Conservation (phyloP, 2,329 filamentous ascomycete species). For the Aureobasidium melanogenum region DNA sequence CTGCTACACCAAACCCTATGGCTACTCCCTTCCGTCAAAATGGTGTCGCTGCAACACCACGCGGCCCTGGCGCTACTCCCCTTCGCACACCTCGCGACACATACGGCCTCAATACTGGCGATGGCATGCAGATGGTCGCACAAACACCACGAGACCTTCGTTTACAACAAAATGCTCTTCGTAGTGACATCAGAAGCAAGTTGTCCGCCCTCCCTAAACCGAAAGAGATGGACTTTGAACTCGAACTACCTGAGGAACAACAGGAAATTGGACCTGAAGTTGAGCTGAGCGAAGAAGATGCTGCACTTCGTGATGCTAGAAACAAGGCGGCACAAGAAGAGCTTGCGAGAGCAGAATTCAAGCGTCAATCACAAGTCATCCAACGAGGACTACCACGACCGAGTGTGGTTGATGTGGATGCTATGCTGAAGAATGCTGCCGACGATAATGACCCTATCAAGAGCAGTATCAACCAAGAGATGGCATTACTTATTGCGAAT, state of each 20-base stretch:
- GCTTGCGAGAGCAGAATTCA: constrained; percentile 60
- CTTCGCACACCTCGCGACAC: constrained; percentile 82
- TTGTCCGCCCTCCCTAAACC: constrained; percentile 84
- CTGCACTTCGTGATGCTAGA: constrained; percentile 66
- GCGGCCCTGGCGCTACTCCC: constrained; percentile 66
- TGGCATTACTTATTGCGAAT: constrained; percentile 68
- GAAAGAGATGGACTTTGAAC: constrained; percentile 88
- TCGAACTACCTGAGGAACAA: constrained; percentile 80
- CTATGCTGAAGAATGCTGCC: constrained; percentile 56
- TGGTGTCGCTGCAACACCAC: constrained; percentile 51
- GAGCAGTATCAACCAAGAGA: constrained; percentile 64
- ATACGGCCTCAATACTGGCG: constrained; percentile 70
- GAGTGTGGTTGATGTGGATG: constrained; percentile 58
- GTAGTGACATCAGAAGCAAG: constrained; percentile 59
- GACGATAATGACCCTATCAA: constrained; percentile 55
- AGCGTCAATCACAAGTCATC: constrained; percentile 81
- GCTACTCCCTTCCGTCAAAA: constrained; percentile 73
- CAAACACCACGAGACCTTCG: constrained; percentile 71
- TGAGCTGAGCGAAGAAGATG: constrained; percentile 54
- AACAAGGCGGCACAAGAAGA: constrained; percentile 55
- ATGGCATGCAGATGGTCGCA: constrained; percentile 57
- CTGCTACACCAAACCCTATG: constrained; percentile 91
- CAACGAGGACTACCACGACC: constrained; percentile 77
- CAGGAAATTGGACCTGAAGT: constrained; percentile 46
- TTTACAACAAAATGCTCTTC: constrained; percentile 59